Base-by-base conservation (phyloP, 257 asterid genomes). In the Nicotiana attenuata region DNA sequence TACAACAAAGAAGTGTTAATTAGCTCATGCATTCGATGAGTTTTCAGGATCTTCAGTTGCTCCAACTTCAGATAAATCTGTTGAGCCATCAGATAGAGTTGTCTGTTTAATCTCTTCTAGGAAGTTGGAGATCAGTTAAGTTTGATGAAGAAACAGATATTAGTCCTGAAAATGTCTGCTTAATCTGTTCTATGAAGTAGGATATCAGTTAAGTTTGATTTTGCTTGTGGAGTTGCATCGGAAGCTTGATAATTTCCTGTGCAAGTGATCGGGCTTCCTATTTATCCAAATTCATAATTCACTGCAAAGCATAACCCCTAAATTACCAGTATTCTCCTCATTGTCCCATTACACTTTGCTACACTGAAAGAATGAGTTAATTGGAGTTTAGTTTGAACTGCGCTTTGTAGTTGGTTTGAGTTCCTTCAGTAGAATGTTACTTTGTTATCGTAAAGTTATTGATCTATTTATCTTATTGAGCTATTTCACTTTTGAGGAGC, bases 41-140 rank as follows among this genome's bases (percentile, higher is more conserved):
- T 41, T 80, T 85, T 65, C 28, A 64, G 85, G 50, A 68, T 7
- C 83, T 67, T 61, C 73, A 81, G 65, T 63, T 86, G 81, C 83
- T 83, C 55, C 80, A 68, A 13, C 65, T 24, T 68, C 85, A 66
- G 71, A 78, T 60, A 26, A 61, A 17, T 31, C 76, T 45, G 29
- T 11, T 63, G 80, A 29, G 61, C 71, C 53, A 67, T 29, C 71
- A 50, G 60, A 20, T 47, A 16, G 45, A 35, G 13, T 41, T 8
- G 50, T 41, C 50, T 41, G 50, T 10, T 41, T 24, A 47, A 50
- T 75, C 80, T 50, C 80, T 7, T 75, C 24, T 24, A 75, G 29
- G 79, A 75, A 75, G 15, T 50, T 24, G 41, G 63, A 24, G 80
- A 75, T 75, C 60, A 6, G 78, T 19, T 57, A n/a, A 4, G 64